These are phyloP conservation scores for Saururus chinensis DNA, from an alignment of 164 flowering plant genomes.

Conservation along the genomic window DNA sequence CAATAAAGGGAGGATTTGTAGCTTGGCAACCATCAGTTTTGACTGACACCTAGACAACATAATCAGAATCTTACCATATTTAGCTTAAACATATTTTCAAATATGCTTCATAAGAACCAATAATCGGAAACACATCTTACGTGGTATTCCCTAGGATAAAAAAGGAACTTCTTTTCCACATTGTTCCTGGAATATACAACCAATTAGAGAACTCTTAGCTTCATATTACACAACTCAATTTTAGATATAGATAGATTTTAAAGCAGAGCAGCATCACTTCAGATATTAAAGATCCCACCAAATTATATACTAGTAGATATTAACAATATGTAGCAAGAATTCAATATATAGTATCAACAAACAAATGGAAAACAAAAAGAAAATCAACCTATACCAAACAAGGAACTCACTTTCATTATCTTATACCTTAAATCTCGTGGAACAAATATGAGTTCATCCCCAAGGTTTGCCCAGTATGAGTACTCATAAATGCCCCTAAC, in stretches of 20 bases:
- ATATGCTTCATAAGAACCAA: neutral
- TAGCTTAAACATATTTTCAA: neutral
- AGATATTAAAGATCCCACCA: no score
- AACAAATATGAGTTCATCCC: conserved; percentile 58
- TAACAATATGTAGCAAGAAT: no score
- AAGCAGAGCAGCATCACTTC: neutral
- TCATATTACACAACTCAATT: neutral
- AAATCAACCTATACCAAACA: neutral
- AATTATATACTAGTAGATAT: no score
- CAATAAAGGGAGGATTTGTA: conserved; percentile 50
- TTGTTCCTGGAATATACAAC: conserved; percentile 35
- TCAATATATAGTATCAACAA: no score
- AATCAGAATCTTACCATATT: neutral
- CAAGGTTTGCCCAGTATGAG: conserved; percentile 75
- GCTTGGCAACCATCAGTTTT: conserved; percentile 77
- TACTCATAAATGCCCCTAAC: conserved; percentile 44
- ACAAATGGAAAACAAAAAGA: neutral
- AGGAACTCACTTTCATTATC: neutral
- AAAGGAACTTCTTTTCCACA: conserved; percentile 50
- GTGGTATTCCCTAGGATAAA: conserved; percentile 65
- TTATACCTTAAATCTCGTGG: conserved; percentile 72
- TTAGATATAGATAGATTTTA: no score
- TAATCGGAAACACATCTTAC: conserved; percentile 29
- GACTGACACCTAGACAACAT: conserved; percentile 44
- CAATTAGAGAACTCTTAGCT: neutral